These are phyloP conservation scores for Colletotrichum sojae DNA, from an alignment of 2,329 filamentous ascomycete genomes.

Conservation along the genomic window DNA sequence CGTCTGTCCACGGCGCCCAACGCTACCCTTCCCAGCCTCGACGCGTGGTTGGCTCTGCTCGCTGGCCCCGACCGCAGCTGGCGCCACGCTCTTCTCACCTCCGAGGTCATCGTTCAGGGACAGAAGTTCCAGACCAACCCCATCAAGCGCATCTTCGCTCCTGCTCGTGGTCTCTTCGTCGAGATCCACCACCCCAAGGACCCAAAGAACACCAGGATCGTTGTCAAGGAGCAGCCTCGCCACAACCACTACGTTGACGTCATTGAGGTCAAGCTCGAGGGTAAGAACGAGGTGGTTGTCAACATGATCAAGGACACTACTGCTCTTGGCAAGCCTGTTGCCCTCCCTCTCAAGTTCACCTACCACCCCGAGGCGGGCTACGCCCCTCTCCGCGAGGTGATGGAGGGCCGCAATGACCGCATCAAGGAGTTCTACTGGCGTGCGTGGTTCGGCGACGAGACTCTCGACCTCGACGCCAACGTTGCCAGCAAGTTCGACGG, in stretches of 20 bases:
- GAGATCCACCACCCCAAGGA: constrained; percentile 89
- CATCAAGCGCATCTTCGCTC: constrained; percentile 90
- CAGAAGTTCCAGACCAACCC: constrained; percentile 98
- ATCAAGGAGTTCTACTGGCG: constrained; percentile 99
- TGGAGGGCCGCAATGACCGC: constrained; percentile 94
- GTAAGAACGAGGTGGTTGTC: constrained; percentile 85
- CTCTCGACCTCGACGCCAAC: constrained; percentile 84
- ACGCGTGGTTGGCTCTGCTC: constrained; percentile 89
- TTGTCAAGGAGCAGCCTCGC: constrained; percentile 87
- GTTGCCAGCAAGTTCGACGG: constrained; percentile 93
- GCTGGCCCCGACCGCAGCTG: constrained; percentile 90
- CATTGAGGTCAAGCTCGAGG: constrained; percentile 83
- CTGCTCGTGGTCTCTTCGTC: constrained; percentile 87
- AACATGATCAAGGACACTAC: constrained; percentile 95
- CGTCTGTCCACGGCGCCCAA: constrained; percentile 83
- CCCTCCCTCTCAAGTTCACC: constrained; percentile 87
- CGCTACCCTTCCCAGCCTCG: constrained; percentile 80
- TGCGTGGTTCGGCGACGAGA: constrained; percentile 94
- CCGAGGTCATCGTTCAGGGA: constrained; percentile 94
- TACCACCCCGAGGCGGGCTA: constrained; percentile 97
- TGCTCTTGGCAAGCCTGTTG: constrained; percentile 84
- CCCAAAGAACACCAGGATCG: constrained; percentile 85
- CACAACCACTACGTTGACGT: constrained; percentile 91
- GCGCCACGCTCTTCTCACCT: constrained; percentile 94
- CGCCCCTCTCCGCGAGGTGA: constrained; percentile 96